A percentile compares a stretch with the other conserved stretches of the same genome.
Evolutionary conservation across 2,329 filamentous ascomycete genomes (phyloP).

Genomic region (Chalaropsis ovoidea): DNA sequence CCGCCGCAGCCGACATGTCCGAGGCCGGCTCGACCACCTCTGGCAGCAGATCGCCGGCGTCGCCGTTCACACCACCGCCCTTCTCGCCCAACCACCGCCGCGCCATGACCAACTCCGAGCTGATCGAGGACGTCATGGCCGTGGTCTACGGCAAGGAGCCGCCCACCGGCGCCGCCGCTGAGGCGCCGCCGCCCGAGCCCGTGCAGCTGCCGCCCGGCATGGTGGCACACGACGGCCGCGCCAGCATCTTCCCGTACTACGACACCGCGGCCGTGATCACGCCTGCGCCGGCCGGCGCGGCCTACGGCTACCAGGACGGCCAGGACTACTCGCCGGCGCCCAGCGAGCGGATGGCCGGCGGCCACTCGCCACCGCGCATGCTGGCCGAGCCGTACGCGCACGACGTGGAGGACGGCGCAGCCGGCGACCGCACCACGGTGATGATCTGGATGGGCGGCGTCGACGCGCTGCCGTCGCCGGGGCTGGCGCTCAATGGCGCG

Average conservation of each 20-base stretch:
- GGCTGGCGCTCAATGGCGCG: not conserved
- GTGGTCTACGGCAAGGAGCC: constrained; percentile 18
- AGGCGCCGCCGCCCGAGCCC: constrained; percentile 10
- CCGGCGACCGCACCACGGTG: constrained; percentile 15
- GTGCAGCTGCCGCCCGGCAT: constrained; percentile 17
- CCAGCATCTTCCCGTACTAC: constrained; percentile 19
- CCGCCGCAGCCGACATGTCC: not conserved
- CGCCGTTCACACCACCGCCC: constrained; percentile 13
- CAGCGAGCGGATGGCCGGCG: not conserved
- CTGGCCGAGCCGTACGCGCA: not conserved
- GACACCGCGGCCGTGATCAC: constrained; percentile 10
- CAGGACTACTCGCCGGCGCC: not conserved
- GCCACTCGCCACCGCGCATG: constrained; percentile 1
- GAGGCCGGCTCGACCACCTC: constrained; percentile 6
- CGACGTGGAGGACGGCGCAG: not conserved
- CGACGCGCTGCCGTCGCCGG: not conserved
- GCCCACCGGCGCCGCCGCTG: not conserved
- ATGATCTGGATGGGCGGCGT: constrained; percentile 25
- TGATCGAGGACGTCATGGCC: constrained; percentile 22
- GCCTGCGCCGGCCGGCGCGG: not conserved
- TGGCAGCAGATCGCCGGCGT: not conserved
- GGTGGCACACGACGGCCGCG: constrained; percentile 16
- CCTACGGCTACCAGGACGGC: constrained; percentile 23
- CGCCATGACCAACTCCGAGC: constrained; percentile 23
- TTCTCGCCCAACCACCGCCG: constrained; percentile 12